phyloP scores from a whole-genome alignment of 2,329 filamentous ascomycete genomes.

The Xylariaceae sp. region DNA sequence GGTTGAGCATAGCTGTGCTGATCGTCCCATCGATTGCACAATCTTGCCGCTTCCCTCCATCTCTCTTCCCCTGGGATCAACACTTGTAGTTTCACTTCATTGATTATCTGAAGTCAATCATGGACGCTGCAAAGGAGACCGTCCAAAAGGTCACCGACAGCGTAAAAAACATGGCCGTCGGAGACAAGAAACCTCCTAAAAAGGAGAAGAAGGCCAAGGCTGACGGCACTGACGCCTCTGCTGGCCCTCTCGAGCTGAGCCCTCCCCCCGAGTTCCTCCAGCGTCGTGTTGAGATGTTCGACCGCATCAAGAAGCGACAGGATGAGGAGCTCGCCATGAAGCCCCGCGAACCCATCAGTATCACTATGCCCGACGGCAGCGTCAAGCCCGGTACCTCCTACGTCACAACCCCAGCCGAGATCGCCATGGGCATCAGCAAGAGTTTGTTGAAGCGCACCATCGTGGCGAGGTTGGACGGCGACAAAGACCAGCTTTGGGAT shows the following conservation, averaged over 20 bases:
- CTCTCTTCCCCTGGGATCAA: no score
- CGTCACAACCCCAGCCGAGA: constrained; percentile 82
- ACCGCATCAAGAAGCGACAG: constrained; percentile 78
- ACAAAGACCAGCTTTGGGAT: constrained; percentile 75
- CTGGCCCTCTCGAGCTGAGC: constrained; percentile 43
- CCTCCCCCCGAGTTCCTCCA: constrained; percentile 71
- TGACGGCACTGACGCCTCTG: constrained; percentile 28
- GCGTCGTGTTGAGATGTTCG: constrained; percentile 80
- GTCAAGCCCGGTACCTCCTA: constrained; percentile 73
- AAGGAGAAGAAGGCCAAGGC: constrained; percentile 32
- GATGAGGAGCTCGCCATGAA: constrained; percentile 62
- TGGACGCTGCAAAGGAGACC: not conserved
- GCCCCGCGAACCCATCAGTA: constrained; percentile 68
- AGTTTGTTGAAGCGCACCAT: constrained; percentile 82
- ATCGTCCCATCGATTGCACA: no score
- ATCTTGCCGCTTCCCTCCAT: no score
- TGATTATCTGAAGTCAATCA: not conserved
- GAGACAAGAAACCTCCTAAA: not conserved
- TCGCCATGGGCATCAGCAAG: constrained; percentile 78
- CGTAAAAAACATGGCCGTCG: constrained; percentile 1
- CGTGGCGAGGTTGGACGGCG: constrained; percentile 77
- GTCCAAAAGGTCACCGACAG: constrained; percentile 1
- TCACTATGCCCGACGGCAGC: constrained; percentile 70
- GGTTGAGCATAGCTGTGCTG: no score
- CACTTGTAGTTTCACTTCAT: not conserved